Conservation (phyloP, 257 asterid genomes). For the Penstemon barbatus region DNA sequence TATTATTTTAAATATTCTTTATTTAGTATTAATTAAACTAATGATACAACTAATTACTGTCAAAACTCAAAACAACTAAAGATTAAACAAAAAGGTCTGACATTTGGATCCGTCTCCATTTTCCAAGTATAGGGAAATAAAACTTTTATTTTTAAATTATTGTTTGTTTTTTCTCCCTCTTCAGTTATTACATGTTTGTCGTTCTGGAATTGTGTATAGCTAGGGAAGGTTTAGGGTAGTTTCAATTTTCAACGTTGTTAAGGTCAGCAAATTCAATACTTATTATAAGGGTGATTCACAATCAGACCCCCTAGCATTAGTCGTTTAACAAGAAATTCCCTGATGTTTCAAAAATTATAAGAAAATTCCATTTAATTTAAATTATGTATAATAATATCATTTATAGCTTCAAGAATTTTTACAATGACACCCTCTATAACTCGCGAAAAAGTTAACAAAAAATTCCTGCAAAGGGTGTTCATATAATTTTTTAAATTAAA, state of each 20-base stretch:
- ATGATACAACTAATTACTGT: background rate
- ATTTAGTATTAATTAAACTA: no score
- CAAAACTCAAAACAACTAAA: slow-evolving; percentile 5
- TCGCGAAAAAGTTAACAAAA: no score
- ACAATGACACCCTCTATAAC: no score
- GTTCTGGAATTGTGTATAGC: background rate
- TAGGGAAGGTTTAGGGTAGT: slow-evolving; percentile 10
- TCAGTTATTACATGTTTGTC: slow-evolving; percentile 18
- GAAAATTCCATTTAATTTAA: no score
- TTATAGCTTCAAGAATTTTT: no score
- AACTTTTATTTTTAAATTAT: background rate
- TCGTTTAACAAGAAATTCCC: background rate
- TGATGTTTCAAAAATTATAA: no score
- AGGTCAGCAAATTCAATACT: slow-evolving; percentile 14
- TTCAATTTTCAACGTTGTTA: background rate
- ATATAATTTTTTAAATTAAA: no score
- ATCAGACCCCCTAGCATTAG: no score
- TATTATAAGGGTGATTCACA: slow-evolving; percentile 38
- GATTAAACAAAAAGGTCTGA: background rate
- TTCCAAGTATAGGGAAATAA: background rate
- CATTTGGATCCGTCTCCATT: background rate
- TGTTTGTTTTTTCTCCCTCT: slow-evolving; percentile 13
- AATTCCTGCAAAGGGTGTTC: no score
- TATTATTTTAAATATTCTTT: no score
- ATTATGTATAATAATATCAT: no score